Conservation (phyloP, 108 stramenopile species). For the Stephanodiscus triporus region DNA sequence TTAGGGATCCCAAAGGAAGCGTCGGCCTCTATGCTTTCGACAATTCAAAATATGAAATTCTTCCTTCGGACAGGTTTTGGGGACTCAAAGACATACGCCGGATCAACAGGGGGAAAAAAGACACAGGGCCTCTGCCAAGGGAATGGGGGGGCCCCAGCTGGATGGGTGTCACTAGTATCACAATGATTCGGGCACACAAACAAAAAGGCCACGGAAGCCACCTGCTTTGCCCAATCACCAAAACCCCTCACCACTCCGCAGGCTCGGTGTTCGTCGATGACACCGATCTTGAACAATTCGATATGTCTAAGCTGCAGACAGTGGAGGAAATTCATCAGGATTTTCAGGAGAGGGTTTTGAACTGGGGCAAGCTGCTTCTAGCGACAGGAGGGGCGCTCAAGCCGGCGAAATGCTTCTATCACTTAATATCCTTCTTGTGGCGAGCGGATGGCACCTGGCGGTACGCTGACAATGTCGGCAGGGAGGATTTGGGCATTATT, state of each 20-base stretch:
- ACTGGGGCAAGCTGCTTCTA: slow-evolving; percentile 19
- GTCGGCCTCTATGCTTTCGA: neutral
- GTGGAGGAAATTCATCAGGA: neutral
- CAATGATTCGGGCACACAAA: slow-evolving; percentile 2
- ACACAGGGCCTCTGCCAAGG: slow-evolving; percentile 8
- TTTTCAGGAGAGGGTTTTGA: neutral
- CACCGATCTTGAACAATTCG: neutral
- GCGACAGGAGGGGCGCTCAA: slow-evolving; percentile 22
- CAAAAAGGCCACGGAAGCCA: neutral
- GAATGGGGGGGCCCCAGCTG: neutral
- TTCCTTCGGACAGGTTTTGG: slow-evolving; percentile 6
- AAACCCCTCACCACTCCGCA: neutral
- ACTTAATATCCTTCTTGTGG: slow-evolving; percentile 20
- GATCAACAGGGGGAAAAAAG: neutral
- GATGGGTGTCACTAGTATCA: neutral
- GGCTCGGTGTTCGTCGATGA: slow-evolving; percentile 3
- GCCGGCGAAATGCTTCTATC: slow-evolving; percentile 12
- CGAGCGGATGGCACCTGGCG: slow-evolving; percentile 13
- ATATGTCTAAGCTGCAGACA: neutral
- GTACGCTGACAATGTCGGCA: slow-evolving; percentile 4
- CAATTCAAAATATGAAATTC: slow-evolving; percentile 10
- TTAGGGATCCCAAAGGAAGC: neutral
- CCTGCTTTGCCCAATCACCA: neutral
- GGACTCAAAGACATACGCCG: neutral
- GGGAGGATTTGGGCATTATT: neutral